Percentiles rank a stretch among this genome's conserved stretches.
phyloP scores from a whole-genome alignment of 164 flowering plant genomes.

The Magnolia kwangsiensis region DNA sequence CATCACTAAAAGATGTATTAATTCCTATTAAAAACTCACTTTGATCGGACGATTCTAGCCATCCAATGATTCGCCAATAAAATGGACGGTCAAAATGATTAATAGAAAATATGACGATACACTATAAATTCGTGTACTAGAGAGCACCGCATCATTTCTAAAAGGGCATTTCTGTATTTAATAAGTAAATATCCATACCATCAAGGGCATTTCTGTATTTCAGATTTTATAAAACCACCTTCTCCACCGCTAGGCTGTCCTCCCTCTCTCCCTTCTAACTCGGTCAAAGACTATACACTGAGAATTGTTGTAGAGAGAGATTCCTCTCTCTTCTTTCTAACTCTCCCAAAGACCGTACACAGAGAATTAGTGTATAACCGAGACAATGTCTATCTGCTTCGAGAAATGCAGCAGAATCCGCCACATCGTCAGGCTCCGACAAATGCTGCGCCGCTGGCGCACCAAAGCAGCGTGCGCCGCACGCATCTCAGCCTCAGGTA shows the following conservation, averaged over 20 bases:
- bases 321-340: not conserved
- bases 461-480: slow-evolving; percentile 46
- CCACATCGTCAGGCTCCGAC: slow-evolving; percentile 45
- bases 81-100: too few relatives aligned
- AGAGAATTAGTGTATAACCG: not conserved
- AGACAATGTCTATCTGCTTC: slow-evolving; percentile 7
- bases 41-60: too few relatives aligned
- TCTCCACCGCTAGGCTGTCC: slow-evolving; percentile 5
- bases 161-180: too few relatives aligned
- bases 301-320: too few relatives aligned
- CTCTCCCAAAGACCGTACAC: not conserved
- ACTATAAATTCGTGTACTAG: too few relatives aligned
- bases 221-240: slow-evolving; percentile 18
- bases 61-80: too few relatives aligned
- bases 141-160: too few relatives aligned
- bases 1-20: too few relatives aligned
- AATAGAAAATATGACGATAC: too few relatives aligned
- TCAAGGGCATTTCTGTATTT: slow-evolving; percentile 20
- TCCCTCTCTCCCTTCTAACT: not conserved
- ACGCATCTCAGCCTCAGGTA: slow-evolving; percentile 23
- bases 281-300: too few relatives aligned
- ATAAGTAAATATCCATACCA: slow-evolving; percentile 25
- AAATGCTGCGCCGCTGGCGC: slow-evolving; percentile 75
- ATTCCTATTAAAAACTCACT: too few relatives aligned
- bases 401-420: slow-evolving; percentile 33